Evolutionary conservation across 306 rosid species (phyloP), one percentile per base, ranked within the genome.

Genomic region (Astragalus glycyphyllos): DNA sequence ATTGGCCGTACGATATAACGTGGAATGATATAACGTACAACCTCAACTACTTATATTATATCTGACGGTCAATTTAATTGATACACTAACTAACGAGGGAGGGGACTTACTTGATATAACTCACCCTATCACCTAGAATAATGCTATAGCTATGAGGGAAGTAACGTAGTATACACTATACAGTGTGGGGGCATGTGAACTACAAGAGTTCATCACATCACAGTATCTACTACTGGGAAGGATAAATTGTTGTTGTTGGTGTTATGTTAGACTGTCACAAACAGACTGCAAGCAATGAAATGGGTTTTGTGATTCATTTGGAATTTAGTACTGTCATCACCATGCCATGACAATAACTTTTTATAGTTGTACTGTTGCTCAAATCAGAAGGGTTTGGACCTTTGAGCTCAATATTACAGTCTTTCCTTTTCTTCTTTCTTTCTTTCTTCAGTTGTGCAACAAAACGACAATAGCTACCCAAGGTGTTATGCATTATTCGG

Each of bases 201-300:
- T 51, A 55, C 72, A 7, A 50, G 67, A 58, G 74, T 67, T 80
- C 82, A 77, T 80, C 82, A 77, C 82, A 77, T 77, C 79, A 76
- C 58, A 68, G 67, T 64, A 74, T 74, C 80, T 34, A 20, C 83
- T 74, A 70, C 53, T 51, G 65, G 16, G 17, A 79, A 57, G 79
- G 51, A 75, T 61, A 47, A 62, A 68, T 77, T 79, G 55, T 72
- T 75, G 55, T 14, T 71, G 65, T 71, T 66, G 23, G 23, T 20
- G 31, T 26, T 26, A 57, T 79, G 75, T 66, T 66, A 79, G 71
- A 17, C 29, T 57, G 78, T 58, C 76, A 80, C 71, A 34, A 57
- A 70, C 71, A 34, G 49, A 70, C 81, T 64, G 75, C 72, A 48
- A 70, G 29, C 29, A 26, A 26, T 26, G 31, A 26, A 26, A 26